A percentile compares a stretch with the other conserved stretches of the same genome.
Evolutionary conservation across 345 rosid species (phyloP).

Genomic region (Citrus australasica): DNA sequence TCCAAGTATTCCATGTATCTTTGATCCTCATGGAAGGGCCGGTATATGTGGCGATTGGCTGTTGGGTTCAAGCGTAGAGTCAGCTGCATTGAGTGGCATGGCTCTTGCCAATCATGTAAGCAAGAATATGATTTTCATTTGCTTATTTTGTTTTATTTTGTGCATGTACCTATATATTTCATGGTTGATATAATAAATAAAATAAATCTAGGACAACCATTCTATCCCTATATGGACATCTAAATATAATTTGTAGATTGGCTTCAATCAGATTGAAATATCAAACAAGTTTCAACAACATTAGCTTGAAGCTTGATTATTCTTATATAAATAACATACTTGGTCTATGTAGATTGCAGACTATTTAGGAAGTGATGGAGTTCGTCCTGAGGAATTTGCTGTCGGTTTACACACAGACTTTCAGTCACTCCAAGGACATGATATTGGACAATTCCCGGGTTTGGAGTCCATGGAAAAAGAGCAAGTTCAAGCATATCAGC

Average conservation of each 20-base stretch:
- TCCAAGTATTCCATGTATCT: conserved; percentile 67
- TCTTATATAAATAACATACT: not conserved
- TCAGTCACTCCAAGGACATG: conserved; percentile 50
- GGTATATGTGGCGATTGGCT: conserved; percentile 98
- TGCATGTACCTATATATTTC: not conserved
- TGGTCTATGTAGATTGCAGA: conserved; percentile 56
- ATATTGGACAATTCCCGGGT: conserved; percentile 79
- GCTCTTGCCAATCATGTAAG: conserved; percentile 78
- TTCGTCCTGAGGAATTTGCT: conserved; percentile 54
- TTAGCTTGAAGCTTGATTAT: not conserved
- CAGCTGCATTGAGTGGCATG: conserved; percentile 86
- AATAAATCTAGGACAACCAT: too few relatives aligned
- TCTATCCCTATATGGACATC: not conserved
- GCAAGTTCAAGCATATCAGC: conserved; percentile 32
- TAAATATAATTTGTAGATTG: not conserved
- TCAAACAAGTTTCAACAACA: not conserved
- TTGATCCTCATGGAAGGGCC: conserved; percentile 86
- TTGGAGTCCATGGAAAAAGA: conserved; percentile 27
- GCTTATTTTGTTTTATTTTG: not conserved
- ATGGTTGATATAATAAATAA: not conserved
- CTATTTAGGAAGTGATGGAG: conserved; percentile 49
- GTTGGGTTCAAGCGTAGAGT: conserved; percentile 78
- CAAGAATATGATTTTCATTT: not conserved
- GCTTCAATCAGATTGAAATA: not conserved
- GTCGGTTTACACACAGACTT: conserved; percentile 61